A percentile compares a stretch with the other conserved stretches of the same genome.
Conservation (phyloP, 208 protist species). For the Trichomonas gallinae region DNA sequence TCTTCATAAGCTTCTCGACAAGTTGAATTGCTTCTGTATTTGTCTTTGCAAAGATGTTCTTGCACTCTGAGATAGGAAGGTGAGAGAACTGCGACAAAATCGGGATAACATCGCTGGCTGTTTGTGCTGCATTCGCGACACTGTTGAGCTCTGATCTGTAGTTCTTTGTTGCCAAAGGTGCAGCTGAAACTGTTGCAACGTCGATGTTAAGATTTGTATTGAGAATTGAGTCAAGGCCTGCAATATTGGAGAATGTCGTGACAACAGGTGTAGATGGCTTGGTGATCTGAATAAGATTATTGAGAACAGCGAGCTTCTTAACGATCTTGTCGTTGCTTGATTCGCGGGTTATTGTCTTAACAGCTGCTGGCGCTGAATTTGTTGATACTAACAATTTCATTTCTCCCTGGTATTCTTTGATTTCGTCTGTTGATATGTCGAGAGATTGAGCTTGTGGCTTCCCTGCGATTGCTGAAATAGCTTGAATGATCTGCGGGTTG, state of each 20-base stretch:
- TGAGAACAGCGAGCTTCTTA: not conserved
- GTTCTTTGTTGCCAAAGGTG: not conserved
- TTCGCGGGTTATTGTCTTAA: not conserved
- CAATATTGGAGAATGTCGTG: not conserved
- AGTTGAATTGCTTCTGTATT: not conserved
- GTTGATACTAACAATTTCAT: not conserved
- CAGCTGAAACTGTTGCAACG: not conserved
- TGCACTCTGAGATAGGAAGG: not conserved
- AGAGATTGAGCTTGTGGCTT: not conserved
- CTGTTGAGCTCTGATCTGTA: not conserved
- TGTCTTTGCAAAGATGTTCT: not conserved
- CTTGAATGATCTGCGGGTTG: not conserved
- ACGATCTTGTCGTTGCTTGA: not conserved
- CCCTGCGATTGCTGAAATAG: not conserved
- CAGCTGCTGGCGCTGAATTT: not conserved
- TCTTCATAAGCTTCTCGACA: not conserved
- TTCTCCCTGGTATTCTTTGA: not conserved
- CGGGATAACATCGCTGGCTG: not conserved
- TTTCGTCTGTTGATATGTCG: not conserved
- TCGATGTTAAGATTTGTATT: not conserved
- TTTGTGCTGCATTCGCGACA: not conserved
- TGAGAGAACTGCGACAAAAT: not conserved
- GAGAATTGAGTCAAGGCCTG: not conserved
- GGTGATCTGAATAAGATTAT: not conserved
- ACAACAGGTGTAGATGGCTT: not conserved